These are phyloP conservation scores for Rhodotorula sp. DNA, from an alignment of 1,284 basidiomycete genomes.

Conservation along the genomic window DNA sequence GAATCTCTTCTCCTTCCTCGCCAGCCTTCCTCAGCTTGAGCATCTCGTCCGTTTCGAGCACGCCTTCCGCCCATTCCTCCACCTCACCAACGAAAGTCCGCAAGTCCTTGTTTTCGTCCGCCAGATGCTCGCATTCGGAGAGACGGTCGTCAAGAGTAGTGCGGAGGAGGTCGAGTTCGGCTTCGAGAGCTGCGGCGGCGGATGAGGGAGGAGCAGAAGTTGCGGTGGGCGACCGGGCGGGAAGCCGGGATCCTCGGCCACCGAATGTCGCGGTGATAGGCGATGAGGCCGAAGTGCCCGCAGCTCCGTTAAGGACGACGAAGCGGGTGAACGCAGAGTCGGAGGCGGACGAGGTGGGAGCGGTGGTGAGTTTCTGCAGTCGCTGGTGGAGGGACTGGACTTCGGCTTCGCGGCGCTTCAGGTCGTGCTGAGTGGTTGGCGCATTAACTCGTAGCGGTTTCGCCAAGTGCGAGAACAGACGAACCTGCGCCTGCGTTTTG, in stretches of 20 bases:
- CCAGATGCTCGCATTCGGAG: neutral
- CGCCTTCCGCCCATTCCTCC: slow-evolving; percentile 32
- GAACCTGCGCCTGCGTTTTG: slow-evolving; percentile 26
- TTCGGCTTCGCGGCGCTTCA: slow-evolving; percentile 36
- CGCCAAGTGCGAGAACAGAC: slow-evolving; percentile 1
- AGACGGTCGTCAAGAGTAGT: slow-evolving; percentile 20
- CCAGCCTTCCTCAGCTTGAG: neutral
- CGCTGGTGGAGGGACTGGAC: slow-evolving; percentile 17
- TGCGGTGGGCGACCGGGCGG: neutral
- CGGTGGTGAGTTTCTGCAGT: slow-evolving; percentile 27
- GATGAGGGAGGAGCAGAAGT: neutral
- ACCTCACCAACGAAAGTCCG: slow-evolving; percentile 33
- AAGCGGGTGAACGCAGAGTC: slow-evolving; percentile 10
- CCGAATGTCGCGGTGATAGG: neutral
- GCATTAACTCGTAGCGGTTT: neutral
- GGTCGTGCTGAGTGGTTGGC: slow-evolving; percentile 23
- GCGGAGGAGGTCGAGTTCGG: slow-evolving; percentile 27
- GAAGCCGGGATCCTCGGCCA: neutral
- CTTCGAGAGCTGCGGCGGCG: neutral
- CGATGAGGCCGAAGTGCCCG: neutral
- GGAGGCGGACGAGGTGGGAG: slow-evolving; percentile 10
- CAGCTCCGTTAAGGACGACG: slow-evolving; percentile 5
- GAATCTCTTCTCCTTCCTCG: slow-evolving; percentile 15
- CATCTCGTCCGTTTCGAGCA: slow-evolving; percentile 12
- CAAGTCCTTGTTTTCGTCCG: slow-evolving; percentile 17